Conservation (phyloP, 1,139 yeast species). For the Groenewaldozyma auringiensis region DNA sequence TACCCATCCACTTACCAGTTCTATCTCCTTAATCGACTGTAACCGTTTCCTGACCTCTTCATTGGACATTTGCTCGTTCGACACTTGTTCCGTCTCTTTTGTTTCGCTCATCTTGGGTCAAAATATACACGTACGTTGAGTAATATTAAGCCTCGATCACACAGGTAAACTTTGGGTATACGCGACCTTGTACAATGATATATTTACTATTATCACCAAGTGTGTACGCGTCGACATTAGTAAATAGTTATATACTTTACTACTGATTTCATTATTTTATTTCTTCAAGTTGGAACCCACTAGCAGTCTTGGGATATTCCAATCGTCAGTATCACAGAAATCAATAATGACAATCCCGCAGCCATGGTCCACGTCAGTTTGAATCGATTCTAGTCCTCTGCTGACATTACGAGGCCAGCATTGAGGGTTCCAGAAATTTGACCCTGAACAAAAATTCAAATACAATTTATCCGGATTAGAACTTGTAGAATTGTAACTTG, state of each 20-base stretch:
- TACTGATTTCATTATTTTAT: no score
- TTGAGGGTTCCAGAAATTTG: constrained; percentile 60
- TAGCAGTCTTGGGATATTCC: constrained; percentile 49
- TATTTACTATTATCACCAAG: no score
- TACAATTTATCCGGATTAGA: constrained; percentile 44
- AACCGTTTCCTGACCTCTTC: constrained; percentile 35
- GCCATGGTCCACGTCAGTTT: constrained; percentile 43
- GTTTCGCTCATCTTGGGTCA: neutral
- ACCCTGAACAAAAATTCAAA: constrained; percentile 67
- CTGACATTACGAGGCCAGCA: constrained; percentile 75
- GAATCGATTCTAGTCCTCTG: constrained; percentile 42
- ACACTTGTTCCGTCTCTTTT: no score
- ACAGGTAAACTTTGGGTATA: no score
- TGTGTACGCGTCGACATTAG: neutral
- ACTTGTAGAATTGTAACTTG: constrained; percentile 40
- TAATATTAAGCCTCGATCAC: no score
- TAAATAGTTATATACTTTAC: neutral
- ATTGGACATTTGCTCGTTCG: neutral
- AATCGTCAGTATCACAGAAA: constrained; percentile 55
- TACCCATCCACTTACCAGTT: constrained; percentile 26
- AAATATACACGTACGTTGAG: no score
- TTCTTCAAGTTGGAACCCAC: constrained; percentile 46
- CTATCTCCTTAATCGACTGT: constrained; percentile 33
- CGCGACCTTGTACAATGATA: no score
- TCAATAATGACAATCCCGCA: constrained; percentile 60